phyloP scores from a whole-genome alignment of 2,329 filamentous ascomycete genomes.

The Colletotrichum tamarilloi region DNA sequence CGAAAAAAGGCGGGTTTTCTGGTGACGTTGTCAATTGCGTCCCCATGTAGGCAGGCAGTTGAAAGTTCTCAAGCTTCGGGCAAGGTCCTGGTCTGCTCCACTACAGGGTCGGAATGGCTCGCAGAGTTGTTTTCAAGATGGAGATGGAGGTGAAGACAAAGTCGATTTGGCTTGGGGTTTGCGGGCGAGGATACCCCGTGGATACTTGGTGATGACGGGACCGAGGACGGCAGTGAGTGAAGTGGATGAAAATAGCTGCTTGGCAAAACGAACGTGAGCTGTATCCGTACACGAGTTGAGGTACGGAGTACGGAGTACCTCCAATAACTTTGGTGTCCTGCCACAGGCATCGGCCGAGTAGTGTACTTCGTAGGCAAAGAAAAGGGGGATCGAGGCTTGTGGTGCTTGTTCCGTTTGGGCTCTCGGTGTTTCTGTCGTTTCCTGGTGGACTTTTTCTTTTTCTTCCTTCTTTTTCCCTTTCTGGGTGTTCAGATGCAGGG shows the following conservation, averaged over 20 bases:
- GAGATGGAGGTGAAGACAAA: neutral
- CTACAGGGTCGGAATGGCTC: neutral
- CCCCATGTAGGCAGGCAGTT: neutral
- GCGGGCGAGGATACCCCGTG: neutral
- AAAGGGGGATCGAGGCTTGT: neutral
- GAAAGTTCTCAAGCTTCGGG: neutral
- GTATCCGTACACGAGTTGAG: conserved; percentile 1
- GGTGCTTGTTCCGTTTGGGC: neutral
- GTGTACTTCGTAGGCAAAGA: neutral
- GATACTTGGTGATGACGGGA: neutral
- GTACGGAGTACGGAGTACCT: too few relatives aligned
- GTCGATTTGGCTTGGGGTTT: neutral
- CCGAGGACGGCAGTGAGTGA: neutral
- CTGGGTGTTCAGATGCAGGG: neutral
- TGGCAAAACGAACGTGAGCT: conserved; percentile 23
- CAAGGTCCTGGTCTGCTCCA: neutral
- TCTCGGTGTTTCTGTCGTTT: neutral
- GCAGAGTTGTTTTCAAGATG: neutral
- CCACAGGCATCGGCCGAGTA: conserved; percentile 12
- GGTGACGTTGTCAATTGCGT: neutral
- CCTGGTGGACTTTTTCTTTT: neutral
- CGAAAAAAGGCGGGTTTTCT: neutral
- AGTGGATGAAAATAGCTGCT: neutral
- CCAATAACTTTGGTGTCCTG: neutral
- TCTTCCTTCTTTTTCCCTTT: neutral